These are phyloP conservation scores for Flaveria ramosissima DNA, from an alignment of 129 eudicot species.

Conservation along the genomic window DNA sequence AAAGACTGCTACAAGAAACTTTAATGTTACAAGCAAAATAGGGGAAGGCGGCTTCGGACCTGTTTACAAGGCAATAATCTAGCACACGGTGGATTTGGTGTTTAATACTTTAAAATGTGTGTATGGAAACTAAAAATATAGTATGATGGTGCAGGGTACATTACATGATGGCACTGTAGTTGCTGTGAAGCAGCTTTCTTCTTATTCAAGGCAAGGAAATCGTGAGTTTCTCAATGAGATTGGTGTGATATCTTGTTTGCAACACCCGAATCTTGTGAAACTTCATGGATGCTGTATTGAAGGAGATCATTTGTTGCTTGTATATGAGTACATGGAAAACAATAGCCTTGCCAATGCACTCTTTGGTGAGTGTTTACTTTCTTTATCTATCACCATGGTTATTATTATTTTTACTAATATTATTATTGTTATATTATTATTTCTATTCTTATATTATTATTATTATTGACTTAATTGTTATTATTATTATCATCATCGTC, in stretches of 20 bases:
- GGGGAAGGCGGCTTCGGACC: constrained; percentile 57
- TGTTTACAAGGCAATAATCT: constrained; percentile 42
- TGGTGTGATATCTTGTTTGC: constrained; percentile 46
- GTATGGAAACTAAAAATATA: constrained; percentile 11
- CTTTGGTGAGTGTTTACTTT: constrained; percentile 33
- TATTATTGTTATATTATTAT: neutral
- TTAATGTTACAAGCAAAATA: constrained; percentile 36
- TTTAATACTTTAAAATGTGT: constrained; percentile 2
- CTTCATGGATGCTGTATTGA: constrained; percentile 54
- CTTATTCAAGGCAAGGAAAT: constrained; percentile 48
- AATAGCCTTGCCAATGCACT: constrained; percentile 51
- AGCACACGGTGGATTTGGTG: neutral
- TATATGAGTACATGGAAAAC: constrained; percentile 52
- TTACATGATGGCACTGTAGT: constrained; percentile 45
- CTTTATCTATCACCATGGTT: neutral
- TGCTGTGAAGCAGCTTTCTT: constrained; percentile 54
- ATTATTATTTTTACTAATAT: too few relatives aligned
- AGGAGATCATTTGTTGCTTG: constrained; percentile 45
- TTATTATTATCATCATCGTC: neutral
- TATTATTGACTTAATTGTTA: neutral
- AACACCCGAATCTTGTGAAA: constrained; percentile 52
- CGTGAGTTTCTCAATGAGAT: constrained; percentile 46
- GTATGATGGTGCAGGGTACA: constrained; percentile 34
- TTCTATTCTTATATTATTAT: neutral
- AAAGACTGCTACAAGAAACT: constrained; percentile 43